Conservation (phyloP, 306 rosid species). For the Quercus cerris region DNA sequence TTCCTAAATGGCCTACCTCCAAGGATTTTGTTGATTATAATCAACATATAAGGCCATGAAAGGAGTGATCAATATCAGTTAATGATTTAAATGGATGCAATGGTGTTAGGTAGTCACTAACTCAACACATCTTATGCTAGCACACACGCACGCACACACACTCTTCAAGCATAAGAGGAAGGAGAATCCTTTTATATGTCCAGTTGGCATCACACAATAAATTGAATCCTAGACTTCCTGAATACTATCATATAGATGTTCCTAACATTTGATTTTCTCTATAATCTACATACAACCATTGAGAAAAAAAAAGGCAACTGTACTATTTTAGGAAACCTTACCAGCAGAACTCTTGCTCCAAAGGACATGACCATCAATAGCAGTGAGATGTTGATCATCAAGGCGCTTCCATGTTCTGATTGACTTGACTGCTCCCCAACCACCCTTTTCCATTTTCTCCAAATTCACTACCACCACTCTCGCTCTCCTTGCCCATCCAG, state of each 20-base stretch:
- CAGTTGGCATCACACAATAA: not conserved
- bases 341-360: slow-evolving; percentile 69
- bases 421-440: slow-evolving; percentile 77
- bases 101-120: not conserved
- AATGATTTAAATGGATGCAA: not conserved
- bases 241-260: not conserved
- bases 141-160: rapidly evolving
- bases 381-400: slow-evolving; percentile 63
- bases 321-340: slow-evolving; percentile 30
- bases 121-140: not conserved
- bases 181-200: not conserved
- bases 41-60: not conserved
- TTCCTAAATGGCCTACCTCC: not conserved
- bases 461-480: slow-evolving; percentile 74
- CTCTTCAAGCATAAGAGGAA: not conserved
- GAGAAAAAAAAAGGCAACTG: not conserved
- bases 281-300: slow-evolving; percentile 8
- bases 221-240: not conserved
- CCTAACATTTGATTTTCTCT: not conserved
- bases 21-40: not conserved
- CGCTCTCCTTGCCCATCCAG: slow-evolving; percentile 93
- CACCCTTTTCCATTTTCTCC: slow-evolving; percentile 50
- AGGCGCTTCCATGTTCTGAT: slow-evolving; percentile 92
- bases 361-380: slow-evolving; percentile 54
- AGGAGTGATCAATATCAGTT: not conserved